Evolutionary conservation across 140 eudicot genomes (phyloP).

Genomic region (Anethum foeniculum): DNA sequence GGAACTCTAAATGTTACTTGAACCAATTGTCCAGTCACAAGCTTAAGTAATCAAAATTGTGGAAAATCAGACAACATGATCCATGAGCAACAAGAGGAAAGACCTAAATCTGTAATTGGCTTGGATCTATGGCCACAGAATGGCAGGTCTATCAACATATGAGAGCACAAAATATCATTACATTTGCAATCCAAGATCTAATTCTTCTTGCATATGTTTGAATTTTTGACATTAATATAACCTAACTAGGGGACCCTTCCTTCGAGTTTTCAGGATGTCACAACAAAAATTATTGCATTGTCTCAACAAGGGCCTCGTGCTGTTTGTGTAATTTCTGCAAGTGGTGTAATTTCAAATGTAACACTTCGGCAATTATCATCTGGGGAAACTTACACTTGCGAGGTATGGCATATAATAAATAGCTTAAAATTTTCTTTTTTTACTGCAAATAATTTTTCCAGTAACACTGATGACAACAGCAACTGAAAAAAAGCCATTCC

Average conservation of each 20-base stretch:
- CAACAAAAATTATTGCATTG: constrained; percentile 50
- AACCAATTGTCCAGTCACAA: not conserved
- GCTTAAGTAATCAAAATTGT: not conserved
- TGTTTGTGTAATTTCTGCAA: constrained; percentile 59
- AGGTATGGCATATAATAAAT: constrained; percentile 32
- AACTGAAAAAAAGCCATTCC: not conserved
- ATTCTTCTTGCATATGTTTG: not conserved
- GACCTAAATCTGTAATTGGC: not conserved
- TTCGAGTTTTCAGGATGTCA: constrained; percentile 47
- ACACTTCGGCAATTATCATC: constrained; percentile 62
- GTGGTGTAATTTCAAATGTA: constrained; percentile 61
- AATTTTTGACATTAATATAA: not conserved
- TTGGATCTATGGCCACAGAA: not conserved
- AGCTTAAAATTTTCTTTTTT: not conserved
- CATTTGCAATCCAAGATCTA: not conserved
- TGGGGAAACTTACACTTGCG: constrained; percentile 66
- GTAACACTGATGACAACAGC: not conserved
- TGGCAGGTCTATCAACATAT: not conserved
- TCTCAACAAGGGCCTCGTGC: constrained; percentile 73
- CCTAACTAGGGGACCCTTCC: not conserved
- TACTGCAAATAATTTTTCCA: not conserved
- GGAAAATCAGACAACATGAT: not conserved
- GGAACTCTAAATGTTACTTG: not conserved
- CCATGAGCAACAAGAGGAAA: not conserved
- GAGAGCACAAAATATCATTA: not conserved